Base-by-base conservation (phyloP, 192 early-diverging fungal species). In the Coemansia sp. region DNA sequence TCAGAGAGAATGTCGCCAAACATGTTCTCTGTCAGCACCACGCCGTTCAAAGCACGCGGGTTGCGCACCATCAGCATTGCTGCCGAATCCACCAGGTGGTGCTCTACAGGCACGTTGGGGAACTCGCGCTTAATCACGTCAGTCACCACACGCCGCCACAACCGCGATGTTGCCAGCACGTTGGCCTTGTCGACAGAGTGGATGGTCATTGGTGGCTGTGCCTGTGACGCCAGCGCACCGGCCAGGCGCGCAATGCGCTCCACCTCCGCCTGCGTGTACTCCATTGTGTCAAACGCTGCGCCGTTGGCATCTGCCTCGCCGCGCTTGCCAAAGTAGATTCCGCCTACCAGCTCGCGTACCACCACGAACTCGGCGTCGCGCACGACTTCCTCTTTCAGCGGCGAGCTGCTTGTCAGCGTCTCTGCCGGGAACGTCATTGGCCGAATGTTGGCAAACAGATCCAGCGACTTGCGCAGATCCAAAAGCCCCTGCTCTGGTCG, bases 121-220 rank as follows among this genome's bases (percentile, higher is more conserved):
- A 89, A 99, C 68, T 97, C 94, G 59, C 84, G 86, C 40, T 80
- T 68, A 28, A 99, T 75, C 10, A 89, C 92, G 51, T 96, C 89
- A 1, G 91, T 92, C 18, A 97, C 96, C 18, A 88, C 87, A 56
- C 86, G 87, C 58, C 94, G 89, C 96, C 96, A 99, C 50, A 99
- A 86, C 70, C 96, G 88, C 15, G 96, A 99, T 1, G 94, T 91
- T 20, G 96, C 96, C 43, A 97, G 81, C 2, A 99, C 96, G 68
- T 99, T 99, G 52, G 95, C 94, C 82, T 99, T 99, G 84, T 99
- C 96, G 53, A 99, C 90, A 19, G 93, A 96, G 60, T 92, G 95
- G 65, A 99, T 92, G 46, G 89, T 85, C 55, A 84, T 83, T 11
- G 87, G 83, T 35, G 96, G 96, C 47, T 79, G 81, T 18, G 86